These are phyloP conservation scores for Chaetomiaceae sp. DNA, from an alignment of 2,329 filamentous ascomycete species.

Conservation along the genomic window DNA sequence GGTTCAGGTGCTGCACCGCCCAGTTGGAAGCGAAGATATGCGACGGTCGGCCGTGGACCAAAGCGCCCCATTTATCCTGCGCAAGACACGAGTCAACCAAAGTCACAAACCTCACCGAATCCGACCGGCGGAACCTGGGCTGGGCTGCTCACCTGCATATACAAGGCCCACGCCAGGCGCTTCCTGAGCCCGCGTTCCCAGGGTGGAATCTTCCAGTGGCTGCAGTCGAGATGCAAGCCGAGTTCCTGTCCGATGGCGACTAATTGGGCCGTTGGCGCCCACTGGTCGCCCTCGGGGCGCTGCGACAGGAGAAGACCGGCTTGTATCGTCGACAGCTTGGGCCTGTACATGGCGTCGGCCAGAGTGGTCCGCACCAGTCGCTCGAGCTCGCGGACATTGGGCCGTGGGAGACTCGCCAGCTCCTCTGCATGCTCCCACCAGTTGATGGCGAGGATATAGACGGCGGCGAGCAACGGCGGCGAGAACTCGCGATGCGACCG, in stretches of 20 bases:
- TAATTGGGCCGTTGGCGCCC: constrained; percentile 80
- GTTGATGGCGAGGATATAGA: constrained; percentile 81
- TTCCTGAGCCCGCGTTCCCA: constrained; percentile 86
- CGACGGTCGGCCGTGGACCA: constrained; percentile 80
- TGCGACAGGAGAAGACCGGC: constrained; percentile 72
- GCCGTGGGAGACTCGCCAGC: constrained; percentile 58
- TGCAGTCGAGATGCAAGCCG: constrained; percentile 83
- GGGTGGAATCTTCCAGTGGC: constrained; percentile 76
- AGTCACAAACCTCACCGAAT: too few species aligned
- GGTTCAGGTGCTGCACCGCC: constrained; percentile 64
- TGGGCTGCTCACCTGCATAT: constrained; percentile 33
- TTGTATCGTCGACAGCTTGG: constrained; percentile 77
- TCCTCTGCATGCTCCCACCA: constrained; percentile 77
- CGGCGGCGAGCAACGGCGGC: constrained; percentile 69
- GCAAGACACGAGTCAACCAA: neutral
- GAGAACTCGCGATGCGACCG: constrained; percentile 69
- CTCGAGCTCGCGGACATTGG: constrained; percentile 70
- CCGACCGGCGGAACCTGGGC: too few species aligned
- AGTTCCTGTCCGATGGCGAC: constrained; percentile 85
- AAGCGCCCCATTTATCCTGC: constrained; percentile 82
- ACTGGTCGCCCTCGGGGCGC: constrained; percentile 70
- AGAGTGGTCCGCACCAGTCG: constrained; percentile 61
- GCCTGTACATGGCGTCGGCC: constrained; percentile 70
- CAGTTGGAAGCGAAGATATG: constrained; percentile 67
- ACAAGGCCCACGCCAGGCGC: constrained; percentile 82